Conservation (phyloP, 441 rosid genomes). For the Aleurites moluccanus region DNA sequence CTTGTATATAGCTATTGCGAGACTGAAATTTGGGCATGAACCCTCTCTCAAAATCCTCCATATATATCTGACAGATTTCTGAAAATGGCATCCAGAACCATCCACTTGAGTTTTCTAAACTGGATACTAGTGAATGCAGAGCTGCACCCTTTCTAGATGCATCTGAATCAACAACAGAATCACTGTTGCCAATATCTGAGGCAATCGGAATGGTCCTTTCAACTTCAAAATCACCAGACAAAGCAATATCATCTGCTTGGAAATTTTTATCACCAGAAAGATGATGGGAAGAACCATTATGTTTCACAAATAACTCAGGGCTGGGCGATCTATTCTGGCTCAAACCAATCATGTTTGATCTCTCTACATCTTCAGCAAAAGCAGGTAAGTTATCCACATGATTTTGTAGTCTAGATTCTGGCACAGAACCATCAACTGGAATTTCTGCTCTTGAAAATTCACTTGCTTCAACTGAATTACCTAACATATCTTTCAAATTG, state of each 20-base stretch:
- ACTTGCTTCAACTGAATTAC: slow-evolving; percentile 30
- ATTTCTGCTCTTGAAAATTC: slow-evolving; percentile 41
- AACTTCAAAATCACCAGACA: slow-evolving; percentile 36
- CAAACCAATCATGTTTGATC: slow-evolving; percentile 18
- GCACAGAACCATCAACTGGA: slow-evolving; percentile 37
- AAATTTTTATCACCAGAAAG: slow-evolving; percentile 24
- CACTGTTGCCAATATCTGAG: slow-evolving; percentile 24
- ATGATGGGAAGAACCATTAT: slow-evolving; percentile 8
- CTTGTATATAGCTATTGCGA: slow-evolving; percentile 39
- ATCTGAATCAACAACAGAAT: slow-evolving; percentile 29
- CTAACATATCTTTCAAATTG: slow-evolving; percentile 26
- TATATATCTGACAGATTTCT: slow-evolving; percentile 54
- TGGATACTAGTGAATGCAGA: slow-evolving; percentile 36
- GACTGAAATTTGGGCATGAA: slow-evolving; percentile 55
- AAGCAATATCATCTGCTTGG: slow-evolving; percentile 33
- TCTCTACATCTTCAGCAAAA: slow-evolving; percentile 33
- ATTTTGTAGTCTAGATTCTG: slow-evolving; percentile 29
- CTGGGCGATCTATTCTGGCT: slow-evolving; percentile 24
- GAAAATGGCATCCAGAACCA: slow-evolving; percentile 90
- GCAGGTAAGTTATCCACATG: slow-evolving; percentile 27
- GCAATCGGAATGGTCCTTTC: slow-evolving; percentile 44
- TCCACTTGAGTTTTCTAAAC: slow-evolving; percentile 47
- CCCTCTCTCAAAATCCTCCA: slow-evolving; percentile 61
- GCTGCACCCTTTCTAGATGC: slow-evolving; percentile 28
- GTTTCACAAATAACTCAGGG: slow-evolving; percentile 27